A percentile compares a stretch with the other conserved stretches of the same genome.
Evolutionary conservation across 306 rosid species (phyloP).

Genomic region (Ormosia semicastrata): DNA sequence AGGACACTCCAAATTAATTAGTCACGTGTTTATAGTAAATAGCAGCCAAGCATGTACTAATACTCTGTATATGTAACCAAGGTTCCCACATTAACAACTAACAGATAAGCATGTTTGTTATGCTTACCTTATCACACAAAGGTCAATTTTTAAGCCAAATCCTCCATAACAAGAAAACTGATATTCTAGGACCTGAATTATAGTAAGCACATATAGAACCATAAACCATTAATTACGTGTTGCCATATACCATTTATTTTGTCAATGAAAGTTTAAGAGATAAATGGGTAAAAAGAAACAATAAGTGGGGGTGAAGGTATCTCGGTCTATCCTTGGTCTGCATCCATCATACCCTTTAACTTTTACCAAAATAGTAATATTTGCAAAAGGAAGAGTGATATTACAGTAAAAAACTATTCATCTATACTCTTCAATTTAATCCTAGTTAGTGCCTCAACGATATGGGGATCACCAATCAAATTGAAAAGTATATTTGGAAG

Average conservation of each 20-base stretch:
- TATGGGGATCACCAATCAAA: constrained; percentile 1
- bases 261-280: neutral
- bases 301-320: too few relatives aligned
- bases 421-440: constrained; percentile 16
- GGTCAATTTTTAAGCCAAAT: neutral
- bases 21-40: neutral
- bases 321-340: too few relatives aligned
- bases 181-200: neutral
- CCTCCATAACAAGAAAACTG: neutral
- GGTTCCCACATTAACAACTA: neutral
- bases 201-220: neutral
- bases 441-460: neutral
- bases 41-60: neutral
- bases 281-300: neutral
- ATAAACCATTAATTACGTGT: neutral
- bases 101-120: neutral
- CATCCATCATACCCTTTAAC: too few relatives aligned
- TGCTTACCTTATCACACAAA: neutral
- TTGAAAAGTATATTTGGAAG: neutral
- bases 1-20: neutral
- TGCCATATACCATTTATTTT: neutral
- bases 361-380: too few relatives aligned
- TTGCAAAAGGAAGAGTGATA: neutral
- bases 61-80: neutral
- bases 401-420: neutral